phyloP scores from a whole-genome alignment of 208 protist species.

The Leishmania turanica region DNA sequence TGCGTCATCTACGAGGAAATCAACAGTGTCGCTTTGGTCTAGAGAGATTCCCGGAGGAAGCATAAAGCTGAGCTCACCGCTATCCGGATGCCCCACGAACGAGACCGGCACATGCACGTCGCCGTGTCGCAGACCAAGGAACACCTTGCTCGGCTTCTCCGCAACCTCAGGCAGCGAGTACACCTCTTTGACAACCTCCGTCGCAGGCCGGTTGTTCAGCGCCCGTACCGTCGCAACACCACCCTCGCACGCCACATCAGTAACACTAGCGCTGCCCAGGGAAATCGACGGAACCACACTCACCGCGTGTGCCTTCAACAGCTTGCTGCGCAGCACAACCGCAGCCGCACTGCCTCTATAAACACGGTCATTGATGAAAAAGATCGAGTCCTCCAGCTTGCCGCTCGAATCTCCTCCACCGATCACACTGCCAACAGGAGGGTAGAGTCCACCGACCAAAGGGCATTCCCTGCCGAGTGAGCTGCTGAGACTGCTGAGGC shows the following conservation, averaged over 20 bases:
- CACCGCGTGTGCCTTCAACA: conserved; percentile 57
- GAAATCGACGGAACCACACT: conserved; percentile 83
- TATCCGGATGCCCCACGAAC: conserved; percentile 72
- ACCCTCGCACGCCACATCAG: conserved; percentile 42
- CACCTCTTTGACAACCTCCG: conserved; percentile 62
- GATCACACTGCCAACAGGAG: conserved; percentile 39
- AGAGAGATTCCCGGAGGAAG: conserved; percentile 44
- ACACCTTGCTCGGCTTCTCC: conserved; percentile 66
- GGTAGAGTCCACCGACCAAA: conserved; percentile 77
- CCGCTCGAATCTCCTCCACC: conserved; percentile 5
- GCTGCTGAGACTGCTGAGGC: conserved; percentile 46
- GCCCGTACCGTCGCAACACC: conserved; percentile 46
- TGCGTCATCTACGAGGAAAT: conserved; percentile 81
- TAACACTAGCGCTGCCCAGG: conserved; percentile 40
- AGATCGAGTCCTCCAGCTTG: conserved; percentile 72
- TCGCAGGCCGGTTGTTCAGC: conserved; percentile 51
- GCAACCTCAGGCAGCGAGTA: conserved; percentile 64
- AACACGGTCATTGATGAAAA: conserved; percentile 83
- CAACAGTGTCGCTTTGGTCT: conserved; percentile 32
- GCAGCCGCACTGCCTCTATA: conserved; percentile 80
- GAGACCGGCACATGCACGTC: conserved; percentile 63
- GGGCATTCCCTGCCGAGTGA: conserved; percentile 46
- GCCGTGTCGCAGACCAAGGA: conserved; percentile 58
- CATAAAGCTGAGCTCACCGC: conserved; percentile 43
- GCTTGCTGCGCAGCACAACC: conserved; percentile 70